phyloP scores from a whole-genome alignment of 2,329 filamentous ascomycete genomes.

The Davidsoniella eucalypti region DNA sequence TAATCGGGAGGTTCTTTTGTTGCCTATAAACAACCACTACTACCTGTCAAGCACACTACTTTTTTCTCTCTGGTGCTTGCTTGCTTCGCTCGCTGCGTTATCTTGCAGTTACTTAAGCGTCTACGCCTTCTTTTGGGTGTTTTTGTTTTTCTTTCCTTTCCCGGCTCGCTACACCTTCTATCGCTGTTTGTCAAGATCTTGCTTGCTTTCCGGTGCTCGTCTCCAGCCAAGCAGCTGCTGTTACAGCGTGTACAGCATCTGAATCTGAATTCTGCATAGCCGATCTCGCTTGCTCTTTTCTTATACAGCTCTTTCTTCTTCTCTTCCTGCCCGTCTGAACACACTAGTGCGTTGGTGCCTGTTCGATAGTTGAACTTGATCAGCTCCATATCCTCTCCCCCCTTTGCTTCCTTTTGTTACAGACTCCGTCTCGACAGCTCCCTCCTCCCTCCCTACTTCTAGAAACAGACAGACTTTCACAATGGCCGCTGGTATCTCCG shows the following conservation, averaged over 20 bases:
- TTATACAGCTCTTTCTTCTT: no score
- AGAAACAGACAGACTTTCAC: background rate
- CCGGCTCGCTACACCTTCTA: background rate
- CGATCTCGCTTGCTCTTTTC: no score
- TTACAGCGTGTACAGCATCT: no score
- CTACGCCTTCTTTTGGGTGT: slow-evolving; percentile 1
- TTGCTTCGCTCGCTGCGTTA: no score
- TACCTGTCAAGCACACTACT: background rate
- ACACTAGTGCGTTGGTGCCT: background rate
- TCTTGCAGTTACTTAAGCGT: no score
- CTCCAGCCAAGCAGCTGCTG: no score
- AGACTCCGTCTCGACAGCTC: background rate
- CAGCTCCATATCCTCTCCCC: background rate
- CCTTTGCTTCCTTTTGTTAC: background rate
- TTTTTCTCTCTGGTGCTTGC: background rate
- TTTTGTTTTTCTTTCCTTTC: slow-evolving; percentile 4
- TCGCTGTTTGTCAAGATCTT: background rate
- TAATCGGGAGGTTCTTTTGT: background rate
- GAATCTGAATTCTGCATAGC: no score
- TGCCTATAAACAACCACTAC: no score
- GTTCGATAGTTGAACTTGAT: background rate
- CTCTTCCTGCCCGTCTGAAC: no score
- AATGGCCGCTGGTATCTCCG: slow-evolving; percentile 27
- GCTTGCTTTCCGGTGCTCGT: background rate
- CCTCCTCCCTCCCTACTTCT: background rate